Evolutionary conservation across 805 yeast genomes (phyloP), one percentile per base, ranked within the genome.

Genomic region (Candida rishiriensis): DNA sequence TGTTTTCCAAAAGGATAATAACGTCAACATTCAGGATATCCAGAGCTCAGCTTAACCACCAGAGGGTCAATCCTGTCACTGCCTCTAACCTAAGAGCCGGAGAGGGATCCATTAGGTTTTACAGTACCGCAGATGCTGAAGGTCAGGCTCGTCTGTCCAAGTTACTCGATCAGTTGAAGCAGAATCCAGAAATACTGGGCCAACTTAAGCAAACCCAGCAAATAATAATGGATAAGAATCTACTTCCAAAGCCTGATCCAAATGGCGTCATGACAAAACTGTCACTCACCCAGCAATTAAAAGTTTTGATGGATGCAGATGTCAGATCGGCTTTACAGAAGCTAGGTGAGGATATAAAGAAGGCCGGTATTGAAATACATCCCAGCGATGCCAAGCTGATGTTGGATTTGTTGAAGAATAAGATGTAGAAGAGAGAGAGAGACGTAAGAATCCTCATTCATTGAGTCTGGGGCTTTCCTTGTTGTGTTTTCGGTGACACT

Each of bases 141-240:
- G 43, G 43, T 31, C 33, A 30, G 13, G 6, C 13, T 12, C 33
- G 33, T 30, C 34, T 54, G 21, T 29, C 35, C 10, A 47, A 47
- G 11, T 37, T 54, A 16, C 49, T 66, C 44, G 50, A 52, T 17
- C 56, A 52, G 37, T 58, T 57, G 37, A 63, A 62, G 49, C 54
- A 60, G 34, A 58, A 61, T 44, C 66, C 66, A 7, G 64, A 63
- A 13, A 56, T 68, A 51, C 57, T 64, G 10, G 57, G 57, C n/a
- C 60, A 65, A 40, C 52, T 68, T 32, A 60, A 64, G 35, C 63
- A 60, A 29, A 54, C 65, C 42, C 60, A 61, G 32, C 53, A 56
- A 11, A 59, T 67, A 35, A 48, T 59, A 34, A 47, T 55, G 14
- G 54, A 57, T 12, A 59, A 56, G 42, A 49, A 50, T 3, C 42